These are phyloP conservation scores for Phytophthora agathidicida DNA, from an alignment of 352 stramenopile species.

Conservation along the genomic window DNA sequence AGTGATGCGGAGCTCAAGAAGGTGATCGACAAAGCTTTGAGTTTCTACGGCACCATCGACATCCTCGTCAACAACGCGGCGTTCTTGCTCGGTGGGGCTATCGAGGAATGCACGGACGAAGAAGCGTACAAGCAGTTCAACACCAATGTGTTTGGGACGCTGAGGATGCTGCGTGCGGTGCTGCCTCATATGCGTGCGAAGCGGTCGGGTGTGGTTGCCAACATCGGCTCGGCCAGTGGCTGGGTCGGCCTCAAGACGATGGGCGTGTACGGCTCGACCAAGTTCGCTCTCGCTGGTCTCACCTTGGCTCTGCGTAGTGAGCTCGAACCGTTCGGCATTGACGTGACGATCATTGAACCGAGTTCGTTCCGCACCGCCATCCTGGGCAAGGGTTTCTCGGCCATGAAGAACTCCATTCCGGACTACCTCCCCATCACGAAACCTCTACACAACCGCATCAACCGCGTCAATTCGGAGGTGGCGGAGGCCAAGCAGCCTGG, in stretches of 20 bases:
- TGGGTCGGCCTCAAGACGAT: conserved; percentile 36
- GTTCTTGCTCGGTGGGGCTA: conserved; percentile 46
- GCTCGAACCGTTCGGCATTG: conserved; percentile 43
- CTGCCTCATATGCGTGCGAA: conserved; percentile 53
- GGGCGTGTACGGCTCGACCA: conserved; percentile 46
- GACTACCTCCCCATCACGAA: conserved; percentile 40
- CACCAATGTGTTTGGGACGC: conserved; percentile 50
- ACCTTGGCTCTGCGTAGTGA: conserved; percentile 38
- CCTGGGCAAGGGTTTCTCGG: conserved; percentile 36
- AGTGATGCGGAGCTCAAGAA: conserved; percentile 35
- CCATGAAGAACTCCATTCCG: conserved; percentile 37
- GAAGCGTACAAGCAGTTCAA: conserved; percentile 45
- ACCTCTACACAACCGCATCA: conserved; percentile 26
- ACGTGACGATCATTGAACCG: conserved; percentile 53
- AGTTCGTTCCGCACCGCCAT: conserved; percentile 51
- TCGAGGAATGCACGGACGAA: conserved; percentile 50
- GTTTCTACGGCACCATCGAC: conserved; percentile 52
- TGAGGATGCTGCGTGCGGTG: conserved; percentile 42
- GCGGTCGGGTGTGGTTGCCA: conserved; percentile 46
- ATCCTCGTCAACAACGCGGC: conserved; percentile 61
- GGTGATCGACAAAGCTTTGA: conserved; percentile 34
- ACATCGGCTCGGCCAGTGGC: conserved; percentile 42
- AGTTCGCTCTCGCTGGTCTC: conserved; percentile 47
- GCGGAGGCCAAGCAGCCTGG: conserved; percentile 26
- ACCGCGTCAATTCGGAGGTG: conserved; percentile 13